Percentiles rank a stretch among this genome's conserved stretches.
phyloP scores from a whole-genome alignment of 176 grass and related monocot genomes.

The Carex myosuroides region DNA sequence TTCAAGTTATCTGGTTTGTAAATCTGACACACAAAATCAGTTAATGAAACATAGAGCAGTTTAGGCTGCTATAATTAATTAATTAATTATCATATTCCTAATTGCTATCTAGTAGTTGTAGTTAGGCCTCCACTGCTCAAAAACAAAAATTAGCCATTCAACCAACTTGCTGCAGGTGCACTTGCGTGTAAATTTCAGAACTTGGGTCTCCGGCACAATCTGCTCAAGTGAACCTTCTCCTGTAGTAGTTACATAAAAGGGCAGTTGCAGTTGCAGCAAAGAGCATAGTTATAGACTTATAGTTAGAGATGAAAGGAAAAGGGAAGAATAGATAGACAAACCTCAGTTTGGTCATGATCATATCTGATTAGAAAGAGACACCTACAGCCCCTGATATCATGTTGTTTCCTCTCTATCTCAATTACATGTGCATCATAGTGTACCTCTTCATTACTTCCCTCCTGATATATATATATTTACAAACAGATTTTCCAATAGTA shows the following conservation, averaged over 20 bases:
- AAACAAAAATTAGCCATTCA: neutral
- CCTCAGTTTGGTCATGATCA: constrained; percentile 42
- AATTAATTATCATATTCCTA: neutral
- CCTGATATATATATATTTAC: constrained; percentile 22
- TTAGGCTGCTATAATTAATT: neutral
- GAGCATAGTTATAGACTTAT: neutral
- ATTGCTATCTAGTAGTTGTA: neutral
- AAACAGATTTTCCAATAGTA: neutral
- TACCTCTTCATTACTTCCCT: constrained; percentile 28
- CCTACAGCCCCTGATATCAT: constrained; percentile 49
- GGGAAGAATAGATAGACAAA: neutral
- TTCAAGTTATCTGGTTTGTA: neutral
- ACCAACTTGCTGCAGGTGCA: neutral
- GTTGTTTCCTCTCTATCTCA: constrained; percentile 36
- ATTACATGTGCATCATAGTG: constrained; percentile 45
- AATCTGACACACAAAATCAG: neutral
- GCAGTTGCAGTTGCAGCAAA: neutral
- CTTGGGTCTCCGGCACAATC: constrained; percentile 32
- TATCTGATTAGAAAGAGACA: constrained; percentile 41
- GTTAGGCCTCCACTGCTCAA: neutral
- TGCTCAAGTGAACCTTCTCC: constrained; percentile 37
- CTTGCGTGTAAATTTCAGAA: neutral
- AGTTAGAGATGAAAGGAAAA: neutral
- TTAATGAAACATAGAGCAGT: neutral
- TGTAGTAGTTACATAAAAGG: constrained; percentile 5